phyloP scores from a whole-genome alignment of 176 grass and related monocot genomes.

The Carex littledalei region DNA sequence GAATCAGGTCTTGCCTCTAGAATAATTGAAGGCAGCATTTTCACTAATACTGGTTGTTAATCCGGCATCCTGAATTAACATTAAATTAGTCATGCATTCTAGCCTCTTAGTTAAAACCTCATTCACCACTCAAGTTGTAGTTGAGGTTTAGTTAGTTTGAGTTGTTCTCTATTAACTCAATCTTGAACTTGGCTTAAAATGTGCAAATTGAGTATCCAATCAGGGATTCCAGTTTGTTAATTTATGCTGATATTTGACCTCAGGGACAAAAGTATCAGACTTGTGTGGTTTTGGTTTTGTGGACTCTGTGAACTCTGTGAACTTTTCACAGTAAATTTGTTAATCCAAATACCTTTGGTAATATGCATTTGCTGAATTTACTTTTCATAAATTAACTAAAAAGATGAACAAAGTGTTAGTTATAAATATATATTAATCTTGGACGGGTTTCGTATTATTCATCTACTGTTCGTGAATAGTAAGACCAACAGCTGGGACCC shows the following conservation, averaged over 20 bases:
- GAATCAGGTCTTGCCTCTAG: not conserved
- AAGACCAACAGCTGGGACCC: too few relatives aligned
- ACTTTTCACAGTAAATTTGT: not conserved
- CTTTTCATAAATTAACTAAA: not conserved
- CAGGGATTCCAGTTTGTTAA: not conserved
- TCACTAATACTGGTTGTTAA: not conserved
- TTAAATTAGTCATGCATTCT: not conserved
- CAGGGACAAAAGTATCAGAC: not conserved
- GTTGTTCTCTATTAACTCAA: not conserved
- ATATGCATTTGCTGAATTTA: not conserved
- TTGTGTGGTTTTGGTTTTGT: not conserved
- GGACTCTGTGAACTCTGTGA: not conserved
- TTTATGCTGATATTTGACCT: not conserved
- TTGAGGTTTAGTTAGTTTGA: not conserved
- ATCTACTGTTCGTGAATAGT: too few relatives aligned
- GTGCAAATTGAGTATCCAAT: not conserved
- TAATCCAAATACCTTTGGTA: not conserved
- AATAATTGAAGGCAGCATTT: not conserved
- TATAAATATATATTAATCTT: conserved; percentile 20
- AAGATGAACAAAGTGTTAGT: not conserved
- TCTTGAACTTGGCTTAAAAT: not conserved
- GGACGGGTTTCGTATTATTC: too few relatives aligned
- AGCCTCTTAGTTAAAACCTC: not conserved
- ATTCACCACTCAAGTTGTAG: not conserved
- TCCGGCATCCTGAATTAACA: not conserved